phyloP scores from a whole-genome alignment of 2,329 filamentous ascomycete genomes.

The Sporothrix pseudoabietina region DNA sequence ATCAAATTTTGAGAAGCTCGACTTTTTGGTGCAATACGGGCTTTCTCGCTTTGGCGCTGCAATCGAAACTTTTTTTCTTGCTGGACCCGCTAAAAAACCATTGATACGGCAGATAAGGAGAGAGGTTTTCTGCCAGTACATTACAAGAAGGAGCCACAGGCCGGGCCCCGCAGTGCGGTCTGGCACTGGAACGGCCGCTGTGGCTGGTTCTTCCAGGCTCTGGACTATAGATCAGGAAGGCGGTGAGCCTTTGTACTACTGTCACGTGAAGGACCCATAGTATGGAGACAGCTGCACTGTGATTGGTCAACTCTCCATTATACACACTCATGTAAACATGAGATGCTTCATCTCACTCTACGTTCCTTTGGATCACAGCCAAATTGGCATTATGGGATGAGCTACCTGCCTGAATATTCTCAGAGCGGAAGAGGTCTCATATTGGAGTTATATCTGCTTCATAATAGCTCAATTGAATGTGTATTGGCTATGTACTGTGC shows the following conservation, averaged over 20 bases:
- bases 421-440: too few species aligned
- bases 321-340: background rate
- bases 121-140: slow-evolving; percentile 12
- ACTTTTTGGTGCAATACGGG: background rate
- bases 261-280: background rate
- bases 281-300: rapidly evolving
- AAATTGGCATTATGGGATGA: background rate
- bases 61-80: slow-evolving; percentile 25
- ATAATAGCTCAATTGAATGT: too few species aligned
- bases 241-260: background rate
- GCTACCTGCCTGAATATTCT: too few species aligned
- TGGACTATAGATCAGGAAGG: background rate
- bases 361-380: background rate
- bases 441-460: too few species aligned
- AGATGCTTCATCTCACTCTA: background rate
- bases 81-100: slow-evolving; percentile 24
- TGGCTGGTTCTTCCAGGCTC: background rate
- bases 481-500: too few species aligned
- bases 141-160: background rate
- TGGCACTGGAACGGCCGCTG: background rate
- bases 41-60: background rate
- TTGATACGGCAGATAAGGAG: slow-evolving; percentile 11
- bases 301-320: background rate
- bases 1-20: slow-evolving; percentile 4
- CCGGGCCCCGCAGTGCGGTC: background rate